Conservation (phyloP, 257 asterid species). For the Eustoma russellianum region DNA sequence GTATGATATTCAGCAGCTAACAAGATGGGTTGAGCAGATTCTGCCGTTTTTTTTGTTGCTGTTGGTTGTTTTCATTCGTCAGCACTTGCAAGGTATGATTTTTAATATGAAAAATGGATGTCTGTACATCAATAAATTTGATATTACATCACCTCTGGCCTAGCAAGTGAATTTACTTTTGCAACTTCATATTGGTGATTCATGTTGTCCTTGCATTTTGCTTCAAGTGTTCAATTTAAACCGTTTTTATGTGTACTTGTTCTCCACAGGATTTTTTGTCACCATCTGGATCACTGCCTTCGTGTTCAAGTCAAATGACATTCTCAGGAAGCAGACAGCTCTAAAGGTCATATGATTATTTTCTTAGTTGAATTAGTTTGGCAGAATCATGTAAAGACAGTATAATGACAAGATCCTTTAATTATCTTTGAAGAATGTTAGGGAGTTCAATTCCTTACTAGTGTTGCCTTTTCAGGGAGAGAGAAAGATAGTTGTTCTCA, state of each 20-base stretch:
- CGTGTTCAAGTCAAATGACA: slow-evolving; percentile 83
- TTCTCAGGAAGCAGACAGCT: slow-evolving; percentile 88
- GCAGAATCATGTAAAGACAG: not conserved
- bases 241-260: slow-evolving; percentile 9
- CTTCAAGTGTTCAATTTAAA: not conserved
- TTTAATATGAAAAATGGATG: too few species aligned
- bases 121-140: slow-evolving; percentile 4
- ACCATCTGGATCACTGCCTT: slow-evolving; percentile 66
- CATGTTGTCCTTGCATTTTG: not conserved
- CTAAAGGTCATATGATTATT: slow-evolving; percentile 44
- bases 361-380: too few species aligned
- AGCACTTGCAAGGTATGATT: slow-evolving; percentile 83
- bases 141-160: not conserved
- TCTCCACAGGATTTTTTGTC: slow-evolving; percentile 58
- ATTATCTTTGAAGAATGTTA: not conserved
- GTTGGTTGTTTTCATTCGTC: slow-evolving; percentile 81
- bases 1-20: slow-evolving; percentile 72
- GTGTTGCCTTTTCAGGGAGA: slow-evolving; percentile 59
- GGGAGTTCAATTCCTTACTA: not conserved
- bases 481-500: slow-evolving; percentile 56
- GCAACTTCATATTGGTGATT: too few species aligned
- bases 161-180: too few species aligned
- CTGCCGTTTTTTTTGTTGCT: slow-evolving; percentile 78
- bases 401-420: not conserved
- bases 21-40: slow-evolving; percentile 85